These are phyloP conservation scores for Gymnopilus junonius DNA, from an alignment of 768 basidiomycete genomes.

Conservation along the genomic window DNA sequence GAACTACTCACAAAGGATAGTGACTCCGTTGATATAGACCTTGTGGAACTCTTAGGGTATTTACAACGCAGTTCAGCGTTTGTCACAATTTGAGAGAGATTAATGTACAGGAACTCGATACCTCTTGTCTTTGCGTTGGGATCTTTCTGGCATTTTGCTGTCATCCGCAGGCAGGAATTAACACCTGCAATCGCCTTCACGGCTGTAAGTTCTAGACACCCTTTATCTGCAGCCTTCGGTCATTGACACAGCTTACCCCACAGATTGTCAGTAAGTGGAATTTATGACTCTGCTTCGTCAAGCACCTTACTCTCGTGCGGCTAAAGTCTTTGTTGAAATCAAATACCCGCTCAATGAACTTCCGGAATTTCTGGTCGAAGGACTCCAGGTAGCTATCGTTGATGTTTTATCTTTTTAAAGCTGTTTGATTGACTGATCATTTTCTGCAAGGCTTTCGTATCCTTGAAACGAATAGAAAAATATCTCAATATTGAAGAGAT, in stretches of 20 bases:
- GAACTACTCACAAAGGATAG: neutral
- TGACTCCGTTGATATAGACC: neutral
- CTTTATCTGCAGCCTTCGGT: neutral
- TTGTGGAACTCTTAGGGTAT: slow-evolving; percentile 14
- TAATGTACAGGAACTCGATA: slow-evolving; percentile 57
- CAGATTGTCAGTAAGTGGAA: slow-evolving; percentile 15
- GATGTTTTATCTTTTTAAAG: neutral
- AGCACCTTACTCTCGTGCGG: no score
- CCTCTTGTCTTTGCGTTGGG: slow-evolving; percentile 64
- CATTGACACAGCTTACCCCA: neutral
- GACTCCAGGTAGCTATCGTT: slow-evolving; percentile 65
- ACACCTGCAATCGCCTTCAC: slow-evolving; percentile 89
- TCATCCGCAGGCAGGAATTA: slow-evolving; percentile 67
- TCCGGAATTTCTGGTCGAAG: slow-evolving; percentile 89
- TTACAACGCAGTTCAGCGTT: neutral
- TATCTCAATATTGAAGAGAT: slow-evolving; percentile 82
- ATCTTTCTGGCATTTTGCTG: slow-evolving; percentile 73
- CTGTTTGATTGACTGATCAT: neutral
- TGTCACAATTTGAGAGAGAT: neutral
- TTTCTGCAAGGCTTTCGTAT: slow-evolving; percentile 70
- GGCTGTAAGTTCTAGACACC: slow-evolving; percentile 35
- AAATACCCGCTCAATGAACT: slow-evolving; percentile 86
- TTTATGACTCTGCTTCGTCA: no score
- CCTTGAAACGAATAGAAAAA: slow-evolving; percentile 88
- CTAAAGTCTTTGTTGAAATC: slow-evolving; percentile 81